A percentile compares a stretch with the other conserved stretches of the same genome.
Evolutionary conservation across 192 early-diverging fungal genomes (phyloP).

Genomic region (Coemansia sp.): DNA sequence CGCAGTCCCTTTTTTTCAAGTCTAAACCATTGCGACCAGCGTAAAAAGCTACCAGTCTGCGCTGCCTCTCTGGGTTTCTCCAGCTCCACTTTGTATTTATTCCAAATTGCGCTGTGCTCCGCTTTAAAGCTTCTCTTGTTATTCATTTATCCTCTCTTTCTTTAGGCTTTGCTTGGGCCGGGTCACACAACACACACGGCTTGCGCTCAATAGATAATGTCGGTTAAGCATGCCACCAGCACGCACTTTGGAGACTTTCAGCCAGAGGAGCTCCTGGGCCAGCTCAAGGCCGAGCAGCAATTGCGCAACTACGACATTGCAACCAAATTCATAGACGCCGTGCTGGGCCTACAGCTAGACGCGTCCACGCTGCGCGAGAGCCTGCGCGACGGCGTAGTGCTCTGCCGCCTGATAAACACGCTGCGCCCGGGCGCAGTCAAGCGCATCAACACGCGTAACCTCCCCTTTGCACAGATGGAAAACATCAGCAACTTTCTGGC

Average conservation of each 20-base stretch:
- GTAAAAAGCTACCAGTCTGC: no score
- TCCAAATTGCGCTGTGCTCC: no score
- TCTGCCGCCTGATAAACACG: slow-evolving; percentile 78
- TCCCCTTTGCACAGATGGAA: slow-evolving; percentile 85
- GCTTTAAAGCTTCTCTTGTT: no score
- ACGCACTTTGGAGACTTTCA: slow-evolving; percentile 35
- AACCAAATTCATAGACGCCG: slow-evolving; percentile 59
- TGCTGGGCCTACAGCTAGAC: slow-evolving; percentile 56
- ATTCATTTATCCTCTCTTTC: background rate
- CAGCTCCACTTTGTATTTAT: no score
- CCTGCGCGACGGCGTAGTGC: slow-evolving; percentile 71
- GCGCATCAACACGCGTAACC: slow-evolving; percentile 63
- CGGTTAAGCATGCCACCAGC: slow-evolving; percentile 16
- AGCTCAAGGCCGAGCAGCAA: slow-evolving; percentile 59
- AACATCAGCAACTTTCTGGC: slow-evolving; percentile 74
- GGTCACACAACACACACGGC: background rate
- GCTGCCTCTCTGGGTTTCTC: no score
- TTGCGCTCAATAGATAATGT: slow-evolving; percentile 24
- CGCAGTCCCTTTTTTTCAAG: no score
- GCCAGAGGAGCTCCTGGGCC: slow-evolving; percentile 52
- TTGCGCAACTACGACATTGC: slow-evolving; percentile 62
- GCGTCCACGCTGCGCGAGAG: slow-evolving; percentile 55
- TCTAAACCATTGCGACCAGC: no score
- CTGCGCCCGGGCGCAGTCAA: slow-evolving; percentile 69
- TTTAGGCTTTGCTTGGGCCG: background rate